Percentiles rank a stretch among this genome's conserved stretches.
Evolutionary conservation across 2,329 filamentous ascomycete species (phyloP).

Genomic region (Colletotrichum kahawae): DNA sequence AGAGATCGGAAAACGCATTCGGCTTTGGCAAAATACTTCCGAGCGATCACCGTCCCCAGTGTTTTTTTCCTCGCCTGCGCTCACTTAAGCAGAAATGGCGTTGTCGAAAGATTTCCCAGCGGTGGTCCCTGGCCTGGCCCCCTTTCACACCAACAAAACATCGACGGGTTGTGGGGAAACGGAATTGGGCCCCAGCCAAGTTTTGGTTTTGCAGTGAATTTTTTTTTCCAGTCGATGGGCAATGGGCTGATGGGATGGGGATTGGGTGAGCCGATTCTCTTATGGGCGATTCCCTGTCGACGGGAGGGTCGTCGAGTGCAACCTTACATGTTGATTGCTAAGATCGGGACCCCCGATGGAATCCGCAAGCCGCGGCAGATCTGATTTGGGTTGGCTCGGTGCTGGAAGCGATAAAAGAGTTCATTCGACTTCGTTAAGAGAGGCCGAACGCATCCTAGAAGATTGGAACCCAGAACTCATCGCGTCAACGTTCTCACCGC

Average conservation of each 20-base stretch:
- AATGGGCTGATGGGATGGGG: background rate
- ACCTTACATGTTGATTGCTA: background rate
- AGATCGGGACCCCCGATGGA: conserved; percentile 3
- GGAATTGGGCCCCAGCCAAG: background rate
- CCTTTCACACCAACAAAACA: background rate
- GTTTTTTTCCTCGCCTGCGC: background rate
- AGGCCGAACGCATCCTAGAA: background rate
- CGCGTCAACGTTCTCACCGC: background rate
- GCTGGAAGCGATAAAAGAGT: background rate
- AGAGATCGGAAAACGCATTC: background rate
- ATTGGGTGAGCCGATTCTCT: conserved; percentile 9
- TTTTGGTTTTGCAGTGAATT: background rate
- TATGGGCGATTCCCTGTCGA: background rate
- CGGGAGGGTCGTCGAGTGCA: background rate
- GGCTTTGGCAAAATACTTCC: conserved; percentile 10
- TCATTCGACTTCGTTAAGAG: background rate
- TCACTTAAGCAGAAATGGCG: conserved; percentile 18
- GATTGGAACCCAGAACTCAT: background rate
- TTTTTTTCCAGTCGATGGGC: background rate
- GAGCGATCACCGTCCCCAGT: background rate
- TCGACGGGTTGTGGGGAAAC: background rate
- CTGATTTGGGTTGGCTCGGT: background rate
- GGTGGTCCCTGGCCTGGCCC: background rate
- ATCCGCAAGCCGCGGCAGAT: background rate
- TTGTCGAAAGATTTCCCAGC: background rate